Percentiles rank a stretch among this genome's conserved stretches.
These are phyloP conservation scores for Lasiodiplodia theobromae DNA, from an alignment of 2,329 filamentous ascomycete genomes.

Conservation along the genomic window DNA sequence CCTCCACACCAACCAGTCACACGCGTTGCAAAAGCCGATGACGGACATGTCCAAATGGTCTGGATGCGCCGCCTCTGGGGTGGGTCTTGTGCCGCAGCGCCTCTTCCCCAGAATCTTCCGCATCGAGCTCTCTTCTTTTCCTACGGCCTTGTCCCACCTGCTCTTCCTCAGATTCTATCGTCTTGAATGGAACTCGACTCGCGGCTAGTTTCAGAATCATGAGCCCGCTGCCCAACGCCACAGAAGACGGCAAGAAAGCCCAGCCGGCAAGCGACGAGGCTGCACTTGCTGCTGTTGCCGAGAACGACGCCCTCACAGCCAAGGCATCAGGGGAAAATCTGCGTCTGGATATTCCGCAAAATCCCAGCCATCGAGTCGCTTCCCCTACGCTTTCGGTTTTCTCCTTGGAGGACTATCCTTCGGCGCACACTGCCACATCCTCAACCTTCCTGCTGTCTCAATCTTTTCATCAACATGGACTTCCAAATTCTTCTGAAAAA, in stretches of 20 bases:
- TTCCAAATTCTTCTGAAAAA: not conserved
- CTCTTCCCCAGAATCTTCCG: constrained; percentile 20
- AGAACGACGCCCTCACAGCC: not conserved
- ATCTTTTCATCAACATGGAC: not conserved
- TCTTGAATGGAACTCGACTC: not conserved
- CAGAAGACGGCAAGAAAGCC: constrained; percentile 3
- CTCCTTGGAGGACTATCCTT: constrained; percentile 21
- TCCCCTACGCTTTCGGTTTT: constrained; percentile 3
- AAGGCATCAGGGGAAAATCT: not conserved
- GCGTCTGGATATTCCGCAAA: not conserved
- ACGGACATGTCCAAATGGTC: not conserved
- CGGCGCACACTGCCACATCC: constrained; percentile 5
- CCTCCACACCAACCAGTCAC: constrained; percentile 13
- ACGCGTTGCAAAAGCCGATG: constrained; percentile 8
- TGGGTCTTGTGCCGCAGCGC: constrained; percentile 21
- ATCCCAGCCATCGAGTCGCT: not conserved
- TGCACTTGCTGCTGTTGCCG: not conserved
- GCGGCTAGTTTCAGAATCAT: not conserved
- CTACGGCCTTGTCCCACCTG: not conserved
- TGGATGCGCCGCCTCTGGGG: not conserved
- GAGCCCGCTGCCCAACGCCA: not conserved
- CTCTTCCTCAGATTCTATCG: not conserved
- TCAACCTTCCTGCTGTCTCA: not conserved
- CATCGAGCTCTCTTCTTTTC: not conserved
- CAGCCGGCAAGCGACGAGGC: not conserved